Evolutionary conservation across 331 rosid genomes (phyloP).

Genomic region (Pyracantha coccinea): DNA sequence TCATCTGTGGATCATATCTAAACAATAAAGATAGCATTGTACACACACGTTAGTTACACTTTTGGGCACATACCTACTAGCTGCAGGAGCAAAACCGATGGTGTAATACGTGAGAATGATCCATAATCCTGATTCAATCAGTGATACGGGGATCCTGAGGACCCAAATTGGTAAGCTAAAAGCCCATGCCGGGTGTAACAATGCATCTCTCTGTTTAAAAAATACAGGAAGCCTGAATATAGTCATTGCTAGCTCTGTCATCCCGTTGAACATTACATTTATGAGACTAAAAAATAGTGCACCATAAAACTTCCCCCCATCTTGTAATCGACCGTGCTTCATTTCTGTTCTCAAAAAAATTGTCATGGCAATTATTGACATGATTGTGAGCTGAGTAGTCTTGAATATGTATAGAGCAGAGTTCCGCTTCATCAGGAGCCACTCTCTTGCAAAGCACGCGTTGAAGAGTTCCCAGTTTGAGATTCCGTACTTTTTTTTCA

Average conservation of each 20-base stretch:
- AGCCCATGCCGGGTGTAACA: constrained; percentile 55
- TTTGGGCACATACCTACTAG: constrained; percentile 37
- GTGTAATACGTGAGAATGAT: constrained; percentile 50
- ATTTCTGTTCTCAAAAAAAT: constrained; percentile 42
- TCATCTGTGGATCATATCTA: neutral
- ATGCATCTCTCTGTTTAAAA: constrained; percentile 54
- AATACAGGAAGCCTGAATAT: constrained; percentile 48
- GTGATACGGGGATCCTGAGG: constrained; percentile 42
- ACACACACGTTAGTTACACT: neutral
- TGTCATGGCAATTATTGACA: constrained; percentile 49
- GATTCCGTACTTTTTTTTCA: constrained; percentile 41
- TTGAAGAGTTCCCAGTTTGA: constrained; percentile 44
- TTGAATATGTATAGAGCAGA: constrained; percentile 46
- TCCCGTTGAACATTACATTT: constrained; percentile 56
- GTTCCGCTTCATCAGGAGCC: constrained; percentile 47
- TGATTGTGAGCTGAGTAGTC: constrained; percentile 41
- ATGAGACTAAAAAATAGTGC: constrained; percentile 45
- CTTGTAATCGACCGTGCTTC: constrained; percentile 34
- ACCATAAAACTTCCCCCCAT: constrained; percentile 41
- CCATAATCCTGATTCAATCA: constrained; percentile 54
- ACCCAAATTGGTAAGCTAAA: constrained; percentile 50
- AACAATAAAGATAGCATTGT: neutral
- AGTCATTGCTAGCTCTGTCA: constrained; percentile 55
- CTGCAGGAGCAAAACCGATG: constrained; percentile 54
- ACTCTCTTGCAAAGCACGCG: constrained; percentile 60